Evolutionary conservation across 164 flowering plant species (phyloP), one percentile per base, ranked within the genome.

Genomic region (Platanus orientalis): DNA sequence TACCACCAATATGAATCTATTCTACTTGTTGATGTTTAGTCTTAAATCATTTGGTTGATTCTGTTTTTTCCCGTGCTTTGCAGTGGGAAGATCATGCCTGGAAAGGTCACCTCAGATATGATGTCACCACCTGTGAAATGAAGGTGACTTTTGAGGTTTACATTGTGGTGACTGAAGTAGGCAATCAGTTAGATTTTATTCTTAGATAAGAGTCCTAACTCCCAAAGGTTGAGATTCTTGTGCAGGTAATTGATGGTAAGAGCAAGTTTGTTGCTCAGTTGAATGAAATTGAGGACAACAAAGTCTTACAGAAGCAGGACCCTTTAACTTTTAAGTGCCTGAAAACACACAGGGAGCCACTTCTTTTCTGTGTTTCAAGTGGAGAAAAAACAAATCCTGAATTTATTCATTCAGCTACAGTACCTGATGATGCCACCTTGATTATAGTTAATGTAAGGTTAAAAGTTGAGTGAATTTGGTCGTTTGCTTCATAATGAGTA

Each of bases 61-160:
- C 10, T 24, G 21, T 4, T 0, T 52, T 10, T 58, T 17, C 45
- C 50, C 14, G 20, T 57, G 20, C 45, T 52, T 68, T 61, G 26
- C 68, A 77, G 78, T 77, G 78, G 75, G 78, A 77, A 71, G 76
- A 74, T n/a, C 47, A 57, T 39, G 53, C 70, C n/a, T 60, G 68
- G 73, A 77, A 63, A 52, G 78, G 75, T 32, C 52, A 59, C 53
- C 61, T 68, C 44, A 69, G 54, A 63, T 77, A 77, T 71, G 81
- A 77, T 53, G 74, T 71, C 58, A 77, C 74, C 1, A 23, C 71
- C 28, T 71, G 76, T 56, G 76, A 77, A 64, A 62, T 69, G 25
- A 77, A 71, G 80, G 80, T 77, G 51, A 16, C 50, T 23, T 27
- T 42, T 29, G 17, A 21, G 3, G 21, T 29, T 16, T 26, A 20